Evolutionary conservation across 306 rosid genomes (phyloP), one percentile per base, ranked within the genome.

Genomic region (Leucaena leucocephala): DNA sequence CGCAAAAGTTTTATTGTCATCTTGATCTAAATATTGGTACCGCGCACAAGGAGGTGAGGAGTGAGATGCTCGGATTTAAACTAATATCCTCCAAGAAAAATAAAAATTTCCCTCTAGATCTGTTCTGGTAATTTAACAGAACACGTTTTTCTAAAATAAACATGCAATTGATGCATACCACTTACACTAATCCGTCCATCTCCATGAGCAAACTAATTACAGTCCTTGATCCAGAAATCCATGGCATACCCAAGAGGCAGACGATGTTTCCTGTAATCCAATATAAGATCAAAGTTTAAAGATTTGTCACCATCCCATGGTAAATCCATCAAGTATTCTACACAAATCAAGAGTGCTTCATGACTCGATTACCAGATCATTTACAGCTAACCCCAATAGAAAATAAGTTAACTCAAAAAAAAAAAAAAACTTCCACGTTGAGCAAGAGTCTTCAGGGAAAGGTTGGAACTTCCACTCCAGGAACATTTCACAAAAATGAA

Each of bases 271-370:
- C 43, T 10, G 10, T 33, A 33, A 35, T 63, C 34, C 46, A 61
- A 62, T 5, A 58, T 35, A 35, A 34, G 11, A 63, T n/a, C 63
- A n/a, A n/a, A 46, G 39, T 49, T 10, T 48, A 76, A 45, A 54
- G 15, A 68, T 36, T 35, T 35, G 39, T 17, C 68, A 8, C 12
- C 49, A 16, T 14, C 40, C 46, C 59, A n/a, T 15, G n/a, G 44
- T 75, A 48, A 63, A 63, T 10, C 11, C 6, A 63, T 39, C 21
- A 8, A 34, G 34, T 17, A 4, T 45, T 45, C 44, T 13, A 61
- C 17, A 39, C 40, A 76, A 80, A 67, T 27, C 39, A 33, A 72
- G 46, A 27, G 73, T 43, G 34, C 50, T 71, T 58, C 3, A 71
- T 33, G 21, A 46, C 75, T 35, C 49, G 63, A 43, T 58, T 42